A percentile compares a stretch with the other conserved stretches of the same genome.
These are phyloP conservation scores for Rhodotorula sp. DNA, from an alignment of 1,284 basidiomycete genomes.

Conservation along the genomic window DNA sequence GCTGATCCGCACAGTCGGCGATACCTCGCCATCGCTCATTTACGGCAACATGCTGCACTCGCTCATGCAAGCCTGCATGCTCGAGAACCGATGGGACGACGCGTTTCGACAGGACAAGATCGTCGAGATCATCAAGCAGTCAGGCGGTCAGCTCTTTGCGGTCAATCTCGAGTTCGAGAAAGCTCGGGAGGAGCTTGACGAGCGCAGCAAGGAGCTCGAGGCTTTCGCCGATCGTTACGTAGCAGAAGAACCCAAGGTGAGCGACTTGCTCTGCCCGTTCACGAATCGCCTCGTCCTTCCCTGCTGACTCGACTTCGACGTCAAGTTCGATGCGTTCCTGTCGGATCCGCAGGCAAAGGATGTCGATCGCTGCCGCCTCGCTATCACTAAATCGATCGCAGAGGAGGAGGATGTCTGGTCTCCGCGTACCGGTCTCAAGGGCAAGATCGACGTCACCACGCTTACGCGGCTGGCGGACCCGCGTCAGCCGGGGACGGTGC, in stretches of 20 bases:
- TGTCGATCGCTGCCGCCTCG: conserved; percentile 58
- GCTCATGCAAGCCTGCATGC: conserved; percentile 75
- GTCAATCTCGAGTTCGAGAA: conserved; percentile 26
- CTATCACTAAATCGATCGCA: conserved; percentile 72
- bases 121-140: conserved; percentile 54
- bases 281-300: background rate
- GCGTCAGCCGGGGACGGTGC: conserved; percentile 21
- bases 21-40: conserved; percentile 58
- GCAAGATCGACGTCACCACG: conserved; percentile 90
- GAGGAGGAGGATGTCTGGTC: conserved; percentile 98
- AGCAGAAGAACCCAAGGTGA: conserved; percentile 20
- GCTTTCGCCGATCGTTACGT: conserved; percentile 33
- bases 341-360: conserved; percentile 61
- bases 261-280: background rate
- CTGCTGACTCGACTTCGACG: background rate
- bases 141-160: conserved; percentile 31
- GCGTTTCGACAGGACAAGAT: conserved; percentile 60
- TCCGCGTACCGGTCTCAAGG: conserved; percentile 89
- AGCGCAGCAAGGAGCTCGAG: conserved; percentile 38
- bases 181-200: conserved; percentile 42
- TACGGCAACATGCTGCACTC: conserved; percentile 90
- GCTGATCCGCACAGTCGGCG: conserved; percentile 61
- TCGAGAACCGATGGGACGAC: conserved; percentile 61
- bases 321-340: conserved; percentile 63
- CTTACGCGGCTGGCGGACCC: conserved; percentile 57